Evolutionary conservation across 2,329 filamentous ascomycete genomes (phyloP).

Genomic region (Huntiella bhutanensis): DNA sequence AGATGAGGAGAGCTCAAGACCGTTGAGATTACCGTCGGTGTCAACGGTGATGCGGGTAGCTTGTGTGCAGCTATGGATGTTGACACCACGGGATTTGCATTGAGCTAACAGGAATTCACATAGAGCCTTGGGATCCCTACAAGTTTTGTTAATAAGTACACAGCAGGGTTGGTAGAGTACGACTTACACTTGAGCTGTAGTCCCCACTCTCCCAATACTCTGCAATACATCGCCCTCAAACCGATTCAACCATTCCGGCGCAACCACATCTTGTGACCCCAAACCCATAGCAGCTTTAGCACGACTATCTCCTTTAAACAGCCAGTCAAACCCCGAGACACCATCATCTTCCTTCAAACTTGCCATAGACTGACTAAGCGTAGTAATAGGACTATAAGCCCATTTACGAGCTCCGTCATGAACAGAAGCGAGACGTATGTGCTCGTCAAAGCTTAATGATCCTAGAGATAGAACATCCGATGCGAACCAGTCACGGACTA

Average conservation of each 20-base stretch:
- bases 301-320: constrained; percentile 43
- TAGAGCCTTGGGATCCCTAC: constrained; percentile 45
- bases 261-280: constrained; percentile 16
- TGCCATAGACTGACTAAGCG: constrained; percentile 29
- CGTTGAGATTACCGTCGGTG: constrained; percentile 28
- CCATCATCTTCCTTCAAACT: constrained; percentile 18
- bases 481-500: constrained; percentile 55
- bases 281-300: constrained; percentile 28
- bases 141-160: not conserved
- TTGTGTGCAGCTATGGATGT: constrained; percentile 44
- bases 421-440: constrained; percentile 41
- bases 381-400: constrained; percentile 34
- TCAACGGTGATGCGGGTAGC: constrained; percentile 35
- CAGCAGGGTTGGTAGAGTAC: not conserved
- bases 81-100: constrained; percentile 40
- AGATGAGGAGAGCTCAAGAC: constrained; percentile 30
- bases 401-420: constrained; percentile 36
- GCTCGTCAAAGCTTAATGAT: constrained; percentile 48
- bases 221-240: constrained; percentile 36
- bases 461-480: constrained; percentile 38
- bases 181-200: constrained; percentile 46
- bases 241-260: constrained; percentile 40
- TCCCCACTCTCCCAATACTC: constrained; percentile 39
- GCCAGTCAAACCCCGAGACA: constrained; percentile 42
- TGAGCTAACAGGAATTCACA: constrained; percentile 44